Conservation (phyloP, 495 filamentous ascomycete genomes). For the Thermothielavioides terrestris region DNA sequence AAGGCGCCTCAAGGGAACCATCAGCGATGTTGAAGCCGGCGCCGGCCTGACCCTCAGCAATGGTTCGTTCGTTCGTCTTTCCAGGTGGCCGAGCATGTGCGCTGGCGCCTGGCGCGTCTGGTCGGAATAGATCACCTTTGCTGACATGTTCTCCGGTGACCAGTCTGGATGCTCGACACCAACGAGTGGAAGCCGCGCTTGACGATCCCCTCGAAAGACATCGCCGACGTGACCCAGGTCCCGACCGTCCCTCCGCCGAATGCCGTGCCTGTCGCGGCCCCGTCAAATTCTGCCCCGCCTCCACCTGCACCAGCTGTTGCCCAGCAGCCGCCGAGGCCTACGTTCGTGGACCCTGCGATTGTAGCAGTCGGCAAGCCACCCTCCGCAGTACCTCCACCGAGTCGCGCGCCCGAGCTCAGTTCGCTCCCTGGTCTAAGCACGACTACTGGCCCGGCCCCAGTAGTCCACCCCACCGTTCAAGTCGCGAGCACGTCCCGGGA, state of each 20-base stretch:
- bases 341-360: constrained; percentile 49
- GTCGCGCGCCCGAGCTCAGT: constrained; percentile 11
- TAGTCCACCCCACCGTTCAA: background rate
- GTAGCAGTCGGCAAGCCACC: constrained; percentile 38
- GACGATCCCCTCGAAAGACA: constrained; percentile 31
- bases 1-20: constrained; percentile 59
- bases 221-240: constrained; percentile 31
- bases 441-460: constrained; percentile 25
- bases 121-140: too few species aligned
- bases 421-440: constrained; percentile 29
- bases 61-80: constrained; percentile 55
- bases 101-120: background rate
- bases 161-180: constrained; percentile 23
- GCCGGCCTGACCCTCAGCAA: constrained; percentile 66
- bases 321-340: constrained; percentile 10
- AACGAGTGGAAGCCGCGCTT: constrained; percentile 28
- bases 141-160: background rate
- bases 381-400: constrained; percentile 10
- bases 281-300: too few species aligned
- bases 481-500: constrained; percentile 1
- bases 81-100: background rate
- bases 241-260: constrained; percentile 5
- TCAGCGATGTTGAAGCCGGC: constrained; percentile 61
- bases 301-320: too few species aligned
- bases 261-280: background rate